Evolutionary conservation across 2,329 filamentous ascomycete genomes (phyloP).

Genomic region (Botryosphaeria agaves): DNA sequence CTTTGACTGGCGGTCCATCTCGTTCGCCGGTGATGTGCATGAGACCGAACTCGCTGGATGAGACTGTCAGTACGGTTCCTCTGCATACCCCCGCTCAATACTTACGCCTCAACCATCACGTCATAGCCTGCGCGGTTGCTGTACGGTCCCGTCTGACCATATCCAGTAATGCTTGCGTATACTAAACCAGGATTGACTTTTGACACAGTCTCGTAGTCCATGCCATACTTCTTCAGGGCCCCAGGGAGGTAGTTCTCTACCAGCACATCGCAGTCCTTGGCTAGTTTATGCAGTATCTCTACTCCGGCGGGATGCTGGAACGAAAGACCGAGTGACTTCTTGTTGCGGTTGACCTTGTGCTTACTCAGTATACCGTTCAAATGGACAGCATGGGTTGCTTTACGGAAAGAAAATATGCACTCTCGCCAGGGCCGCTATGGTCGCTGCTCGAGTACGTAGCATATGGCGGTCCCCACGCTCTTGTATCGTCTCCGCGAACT

Average conservation of each 20-base stretch:
- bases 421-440: constrained; percentile 62
- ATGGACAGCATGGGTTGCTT: constrained; percentile 8
- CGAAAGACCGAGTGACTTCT: constrained; percentile 81
- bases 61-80: no score
- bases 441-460: constrained; percentile 52
- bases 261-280: constrained; percentile 71
- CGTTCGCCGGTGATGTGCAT: constrained; percentile 95
- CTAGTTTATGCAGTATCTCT: constrained; percentile 72
- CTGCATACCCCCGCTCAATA: no score
- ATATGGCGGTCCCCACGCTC: constrained; percentile 93
- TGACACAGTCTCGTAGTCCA: constrained; percentile 71
- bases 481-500: constrained; percentile 75
- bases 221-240: constrained; percentile 70
- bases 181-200: constrained; percentile 74
- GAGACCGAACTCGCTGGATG: constrained; percentile 61
- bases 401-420: constrained; percentile 86
- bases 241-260: constrained; percentile 96
- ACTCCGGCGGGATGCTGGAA: constrained; percentile 77
- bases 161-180: constrained; percentile 93
- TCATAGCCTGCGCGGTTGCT: constrained; percentile 82
- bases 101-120: constrained; percentile 86
- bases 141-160: constrained; percentile 90
- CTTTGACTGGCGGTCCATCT: constrained; percentile 85
- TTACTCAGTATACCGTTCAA: constrained; percentile 4
- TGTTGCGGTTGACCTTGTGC: constrained; percentile 95